Conservation (phyloP, 2,329 filamentous ascomycete species). For the Byssothecium circinans region DNA sequence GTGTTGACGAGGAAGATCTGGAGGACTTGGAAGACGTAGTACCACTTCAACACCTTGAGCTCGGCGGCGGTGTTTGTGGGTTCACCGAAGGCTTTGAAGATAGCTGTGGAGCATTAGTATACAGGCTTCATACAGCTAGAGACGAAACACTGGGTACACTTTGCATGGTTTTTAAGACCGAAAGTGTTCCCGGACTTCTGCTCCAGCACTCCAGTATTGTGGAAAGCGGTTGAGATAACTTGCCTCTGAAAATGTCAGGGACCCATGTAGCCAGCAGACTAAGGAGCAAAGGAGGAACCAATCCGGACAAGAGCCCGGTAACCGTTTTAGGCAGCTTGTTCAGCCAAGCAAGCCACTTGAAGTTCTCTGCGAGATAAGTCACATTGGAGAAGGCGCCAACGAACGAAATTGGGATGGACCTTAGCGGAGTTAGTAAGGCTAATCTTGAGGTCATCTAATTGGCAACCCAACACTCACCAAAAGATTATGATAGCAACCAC, state of each 20-base stretch:
- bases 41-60: slow-evolving; percentile 85
- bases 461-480: no score
- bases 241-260: slow-evolving; percentile 78
- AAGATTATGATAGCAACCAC: slow-evolving; percentile 81
- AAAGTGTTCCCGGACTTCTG: no score
- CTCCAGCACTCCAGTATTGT: no score
- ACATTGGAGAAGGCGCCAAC: slow-evolving; percentile 89
- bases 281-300: slow-evolving; percentile 77
- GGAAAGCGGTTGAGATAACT: slow-evolving; percentile 37
- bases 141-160: no score
- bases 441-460: no score
- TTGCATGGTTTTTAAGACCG: no score
- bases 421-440: slow-evolving; percentile 70
- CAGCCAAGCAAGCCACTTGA: slow-evolving; percentile 75
- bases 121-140: not conserved
- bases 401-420: slow-evolving; percentile 73
- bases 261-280: slow-evolving; percentile 84
- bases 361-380: slow-evolving; percentile 62
- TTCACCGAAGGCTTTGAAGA: slow-evolving; percentile 78
- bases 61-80: slow-evolving; percentile 80
- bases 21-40: slow-evolving; percentile 87
- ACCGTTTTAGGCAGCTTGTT: slow-evolving; percentile 69
- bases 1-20: slow-evolving; percentile 92
- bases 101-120: slow-evolving; percentile 52
- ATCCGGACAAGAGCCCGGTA: slow-evolving; percentile 79